Conservation (phyloP, 768 basidiomycete genomes). For the Tylopilus plumbeoviolaceoides region DNA sequence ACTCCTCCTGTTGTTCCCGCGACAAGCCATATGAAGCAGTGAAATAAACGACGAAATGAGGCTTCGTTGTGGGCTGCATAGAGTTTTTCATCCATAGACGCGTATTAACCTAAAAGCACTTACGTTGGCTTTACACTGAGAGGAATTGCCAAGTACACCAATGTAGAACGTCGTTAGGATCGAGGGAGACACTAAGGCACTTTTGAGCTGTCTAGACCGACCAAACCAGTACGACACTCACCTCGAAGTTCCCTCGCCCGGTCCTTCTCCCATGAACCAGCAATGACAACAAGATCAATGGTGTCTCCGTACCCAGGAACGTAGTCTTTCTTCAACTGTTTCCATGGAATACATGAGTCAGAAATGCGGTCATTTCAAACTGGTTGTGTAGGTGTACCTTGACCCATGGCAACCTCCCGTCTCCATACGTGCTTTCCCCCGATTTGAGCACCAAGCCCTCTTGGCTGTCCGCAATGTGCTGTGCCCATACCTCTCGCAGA, state of each 20-base stretch:
- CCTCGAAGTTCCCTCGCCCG: conserved; percentile 75
- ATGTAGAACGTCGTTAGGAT: conserved; percentile 80
- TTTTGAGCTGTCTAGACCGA: background rate
- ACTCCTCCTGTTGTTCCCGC: conserved; percentile 62
- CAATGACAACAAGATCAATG: conserved; percentile 74
- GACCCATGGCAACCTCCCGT: conserved; percentile 67
- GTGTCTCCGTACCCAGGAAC: conserved; percentile 81
- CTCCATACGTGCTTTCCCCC: conserved; percentile 63
- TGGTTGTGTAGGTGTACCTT: conserved; percentile 42
- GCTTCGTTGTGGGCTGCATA: conserved; percentile 39
- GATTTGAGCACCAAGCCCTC: conserved; percentile 82
- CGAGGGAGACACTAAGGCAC: conserved; percentile 55
- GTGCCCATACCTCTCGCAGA: conserved; percentile 46
- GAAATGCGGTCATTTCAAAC: conserved; percentile 10
- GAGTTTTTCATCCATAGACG: background rate
- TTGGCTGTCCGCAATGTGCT: conserved; percentile 46
- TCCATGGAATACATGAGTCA: too few relatives aligned
- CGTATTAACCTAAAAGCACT: conserved; percentile 12
- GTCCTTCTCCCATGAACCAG: conserved; percentile 74
- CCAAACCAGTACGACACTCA: conserved; percentile 25
- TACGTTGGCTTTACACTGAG: conserved; percentile 39
- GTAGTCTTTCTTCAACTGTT: conserved; percentile 76
- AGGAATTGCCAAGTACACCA: conserved; percentile 56
- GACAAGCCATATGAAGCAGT: conserved; percentile 71
- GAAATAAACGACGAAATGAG: conserved; percentile 73